Conservation (phyloP, 495 filamentous ascomycete species). For the Cercophora scortea region DNA sequence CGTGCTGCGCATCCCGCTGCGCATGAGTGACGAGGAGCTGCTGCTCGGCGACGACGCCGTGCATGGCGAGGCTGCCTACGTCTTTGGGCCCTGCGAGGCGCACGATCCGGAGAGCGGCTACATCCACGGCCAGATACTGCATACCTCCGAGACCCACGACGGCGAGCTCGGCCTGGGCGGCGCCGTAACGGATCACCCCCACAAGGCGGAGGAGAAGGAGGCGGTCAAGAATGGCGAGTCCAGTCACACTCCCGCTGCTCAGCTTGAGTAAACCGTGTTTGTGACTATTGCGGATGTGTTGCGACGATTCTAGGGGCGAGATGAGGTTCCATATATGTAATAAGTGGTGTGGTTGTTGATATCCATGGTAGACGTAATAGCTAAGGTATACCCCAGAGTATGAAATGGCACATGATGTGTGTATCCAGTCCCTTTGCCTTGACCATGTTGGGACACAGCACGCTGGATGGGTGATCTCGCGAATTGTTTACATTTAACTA, state of each 20-base stretch:
- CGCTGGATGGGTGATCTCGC: too few species aligned
- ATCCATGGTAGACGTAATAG: too few species aligned
- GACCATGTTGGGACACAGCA: too few species aligned
- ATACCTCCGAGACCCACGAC: slow-evolving; percentile 1
- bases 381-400: too few species aligned
- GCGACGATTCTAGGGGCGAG: too few species aligned
- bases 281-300: background rate
- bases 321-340: background rate
- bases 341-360: background rate
- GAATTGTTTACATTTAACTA: too few species aligned
- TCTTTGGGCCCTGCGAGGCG: slow-evolving; percentile 23
- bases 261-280: too few species aligned
- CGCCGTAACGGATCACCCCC: background rate
- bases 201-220: slow-evolving; percentile 3
- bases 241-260: background rate
- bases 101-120: slow-evolving; percentile 13
- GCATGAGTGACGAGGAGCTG: slow-evolving; percentile 40
- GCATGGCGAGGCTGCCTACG: slow-evolving; percentile 46
- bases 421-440: too few species aligned
- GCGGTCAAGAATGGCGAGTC: slow-evolving; percentile 26
- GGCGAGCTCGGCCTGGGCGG: slow-evolving; percentile 9
- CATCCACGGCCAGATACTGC: slow-evolving; percentile 9
- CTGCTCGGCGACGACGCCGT: slow-evolving; percentile 44
- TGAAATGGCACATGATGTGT: too few species aligned
- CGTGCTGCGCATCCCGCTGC: slow-evolving; percentile 41